Percentiles rank a stretch among this genome's conserved stretches.
Conservation (phyloP, 805 yeast species). For the Schwanniomyces polymorphus region DNA sequence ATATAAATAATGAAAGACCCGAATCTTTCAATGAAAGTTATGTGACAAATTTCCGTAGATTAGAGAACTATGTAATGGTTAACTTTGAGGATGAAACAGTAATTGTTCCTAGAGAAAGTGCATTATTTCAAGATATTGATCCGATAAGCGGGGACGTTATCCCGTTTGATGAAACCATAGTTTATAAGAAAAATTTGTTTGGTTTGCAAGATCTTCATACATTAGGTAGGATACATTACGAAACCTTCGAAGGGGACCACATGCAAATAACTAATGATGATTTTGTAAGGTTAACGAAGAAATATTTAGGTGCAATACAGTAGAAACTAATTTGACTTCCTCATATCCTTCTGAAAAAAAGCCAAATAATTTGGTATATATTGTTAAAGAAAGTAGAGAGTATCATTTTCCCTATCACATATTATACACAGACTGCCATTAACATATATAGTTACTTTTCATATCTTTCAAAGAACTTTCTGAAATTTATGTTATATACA, state of each 20-base stretch:
- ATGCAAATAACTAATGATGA: constrained; percentile 62
- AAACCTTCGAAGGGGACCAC: constrained; percentile 57
- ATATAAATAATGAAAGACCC: constrained; percentile 60
- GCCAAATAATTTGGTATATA: too few relatives aligned
- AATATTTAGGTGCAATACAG: constrained; percentile 46
- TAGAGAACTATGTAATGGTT: constrained; percentile 59
- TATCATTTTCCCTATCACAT: too few relatives aligned
- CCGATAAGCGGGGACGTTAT: constrained; percentile 39
- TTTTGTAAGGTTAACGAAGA: constrained; percentile 40
- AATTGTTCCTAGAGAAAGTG: constrained; percentile 69
- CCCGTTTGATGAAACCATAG: constrained; percentile 47
- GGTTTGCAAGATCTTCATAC: constrained; percentile 55
- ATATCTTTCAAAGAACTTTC: too few relatives aligned
- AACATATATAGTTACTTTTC: too few relatives aligned
- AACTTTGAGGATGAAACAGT: constrained; percentile 64
- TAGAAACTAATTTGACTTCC: too few relatives aligned
- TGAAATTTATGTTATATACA: too few relatives aligned
- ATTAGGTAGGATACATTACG: constrained; percentile 46
- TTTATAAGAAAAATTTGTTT: constrained; percentile 55
- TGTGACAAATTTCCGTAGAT: constrained; percentile 36
- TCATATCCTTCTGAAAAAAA: too few relatives aligned
- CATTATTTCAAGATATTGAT: constrained; percentile 63
- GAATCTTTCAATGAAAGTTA: constrained; percentile 37
- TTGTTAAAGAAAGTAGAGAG: too few relatives aligned
- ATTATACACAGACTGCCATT: too few relatives aligned